These are phyloP conservation scores for Aspergillus sparsus DNA, from an alignment of 495 filamentous ascomycete species.

Conservation along the genomic window DNA sequence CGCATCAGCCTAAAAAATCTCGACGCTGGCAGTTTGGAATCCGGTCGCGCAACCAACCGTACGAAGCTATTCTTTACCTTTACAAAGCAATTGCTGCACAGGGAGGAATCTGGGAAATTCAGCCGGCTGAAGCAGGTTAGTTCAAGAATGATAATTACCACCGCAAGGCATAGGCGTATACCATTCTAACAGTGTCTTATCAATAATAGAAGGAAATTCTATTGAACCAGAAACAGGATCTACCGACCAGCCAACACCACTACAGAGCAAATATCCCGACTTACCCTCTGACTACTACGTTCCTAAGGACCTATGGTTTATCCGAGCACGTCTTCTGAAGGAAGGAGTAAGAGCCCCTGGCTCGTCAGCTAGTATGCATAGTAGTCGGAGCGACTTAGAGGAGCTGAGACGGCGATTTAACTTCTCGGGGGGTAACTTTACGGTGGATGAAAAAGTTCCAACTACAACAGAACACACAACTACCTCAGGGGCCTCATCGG, in stretches of 20 bases:
- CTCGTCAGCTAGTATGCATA: conserved; percentile 54
- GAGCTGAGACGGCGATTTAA: conserved; percentile 51
- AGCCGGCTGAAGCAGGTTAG: conserved; percentile 45
- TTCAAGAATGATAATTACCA: neutral
- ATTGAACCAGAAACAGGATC: conserved; percentile 20
- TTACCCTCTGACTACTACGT: conserved; percentile 66
- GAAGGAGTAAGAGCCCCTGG: conserved; percentile 61
- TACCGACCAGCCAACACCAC: conserved; percentile 34
- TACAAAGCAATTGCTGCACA: conserved; percentile 87
- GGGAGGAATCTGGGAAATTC: conserved; percentile 77
- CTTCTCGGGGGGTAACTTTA: conserved; percentile 42
- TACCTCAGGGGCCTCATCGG: conserved; percentile 44
- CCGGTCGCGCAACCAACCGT: conserved; percentile 85
- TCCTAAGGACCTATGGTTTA: conserved; percentile 94
- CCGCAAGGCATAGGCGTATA: too few relatives aligned
- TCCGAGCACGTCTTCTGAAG: conserved; percentile 83
- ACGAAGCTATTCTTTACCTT: conserved; percentile 90
- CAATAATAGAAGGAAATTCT: neutral
- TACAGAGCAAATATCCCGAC: conserved; percentile 52
- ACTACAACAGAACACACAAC: conserved; percentile 30
- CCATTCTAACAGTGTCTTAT: neutral
- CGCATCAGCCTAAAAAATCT: conserved; percentile 61
- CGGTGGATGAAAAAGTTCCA: conserved; percentile 38
- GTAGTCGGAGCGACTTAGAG: conserved; percentile 59
- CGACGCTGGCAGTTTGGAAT: conserved; percentile 98